These are phyloP conservation scores for Tolypocladium sp. DNA, from an alignment of 2,329 filamentous ascomycete genomes.

Conservation along the genomic window DNA sequence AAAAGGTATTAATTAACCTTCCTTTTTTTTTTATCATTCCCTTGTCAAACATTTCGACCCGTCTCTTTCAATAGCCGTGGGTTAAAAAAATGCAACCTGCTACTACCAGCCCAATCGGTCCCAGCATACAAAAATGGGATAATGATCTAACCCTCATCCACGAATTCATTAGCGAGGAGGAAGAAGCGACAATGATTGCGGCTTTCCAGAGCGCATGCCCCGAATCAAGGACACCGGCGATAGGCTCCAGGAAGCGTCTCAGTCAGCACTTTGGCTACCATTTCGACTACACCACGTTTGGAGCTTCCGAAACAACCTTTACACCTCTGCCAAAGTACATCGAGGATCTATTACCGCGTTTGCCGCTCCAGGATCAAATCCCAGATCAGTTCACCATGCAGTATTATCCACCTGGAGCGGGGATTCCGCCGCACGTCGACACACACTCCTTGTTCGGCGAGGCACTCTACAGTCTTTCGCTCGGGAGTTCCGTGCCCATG, in stretches of 20 bases:
- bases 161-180: neutral
- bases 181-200: neutral
- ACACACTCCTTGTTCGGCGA: conserved; percentile 29
- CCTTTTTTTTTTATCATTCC: neutral
- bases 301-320: conserved; percentile 37
- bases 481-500: conserved; percentile 1
- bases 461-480: conserved; percentile 3
- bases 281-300: conserved; percentile 50
- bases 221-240: neutral
- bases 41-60: neutral
- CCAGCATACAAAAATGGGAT: neutral
- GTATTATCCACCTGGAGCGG: conserved; percentile 49
- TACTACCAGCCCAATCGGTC: neutral
- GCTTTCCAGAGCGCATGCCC: neutral
- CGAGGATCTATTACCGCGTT: conserved; percentile 32
- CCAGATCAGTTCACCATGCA: conserved; percentile 52
- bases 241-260: neutral
- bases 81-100: neutral
- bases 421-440: conserved; percentile 53
- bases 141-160: neutral
- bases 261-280: conserved; percentile 42
- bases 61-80: neutral
- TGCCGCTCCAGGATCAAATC: conserved; percentile 25
- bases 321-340: conserved; percentile 43
- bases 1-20: too few species aligned